phyloP scores from a whole-genome alignment of 768 basidiomycete genomes.

The Suillus brevipes region DNA sequence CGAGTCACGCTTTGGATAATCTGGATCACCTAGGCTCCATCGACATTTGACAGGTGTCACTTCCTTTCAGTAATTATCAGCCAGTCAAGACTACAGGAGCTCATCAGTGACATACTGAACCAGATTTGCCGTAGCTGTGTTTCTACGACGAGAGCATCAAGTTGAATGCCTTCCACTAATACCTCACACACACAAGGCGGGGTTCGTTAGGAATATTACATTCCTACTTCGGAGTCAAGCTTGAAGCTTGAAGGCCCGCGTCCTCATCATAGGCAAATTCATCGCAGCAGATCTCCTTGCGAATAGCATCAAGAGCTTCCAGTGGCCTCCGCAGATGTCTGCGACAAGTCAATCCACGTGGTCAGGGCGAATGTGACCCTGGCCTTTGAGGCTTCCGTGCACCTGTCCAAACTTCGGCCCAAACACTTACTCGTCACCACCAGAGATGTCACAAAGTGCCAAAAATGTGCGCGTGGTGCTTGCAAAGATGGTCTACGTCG shows the following conservation, averaged over 20 bases:
- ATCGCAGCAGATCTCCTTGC: conserved; percentile 17
- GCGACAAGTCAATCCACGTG: conserved; percentile 49
- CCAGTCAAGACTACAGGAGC: no score
- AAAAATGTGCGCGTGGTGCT: conserved; percentile 17
- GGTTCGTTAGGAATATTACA: no score
- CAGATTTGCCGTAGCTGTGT: background rate
- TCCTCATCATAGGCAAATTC: conserved; percentile 16
- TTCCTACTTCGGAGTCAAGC: background rate
- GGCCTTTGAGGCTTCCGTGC: conserved; percentile 32
- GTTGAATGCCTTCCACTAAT: background rate
- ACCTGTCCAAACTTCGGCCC: conserved; percentile 33
- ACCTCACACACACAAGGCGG: background rate
- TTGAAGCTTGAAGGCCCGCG: no score
- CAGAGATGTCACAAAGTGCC: conserved; percentile 30
- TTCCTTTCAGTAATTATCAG: no score
- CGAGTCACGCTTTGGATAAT: no score
- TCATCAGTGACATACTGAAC: background rate
- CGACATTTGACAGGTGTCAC: no score
- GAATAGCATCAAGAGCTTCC: conserved; percentile 24
- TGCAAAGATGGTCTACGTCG: background rate
- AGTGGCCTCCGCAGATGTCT: conserved; percentile 33
- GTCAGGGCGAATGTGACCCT: conserved; percentile 48
- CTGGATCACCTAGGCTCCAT: no score
- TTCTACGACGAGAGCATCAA: background rate
- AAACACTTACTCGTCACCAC: conserved; percentile 35